Evolutionary conservation across 495 filamentous ascomycete genomes (phyloP).

Genomic region (Chaetomium fimeti): DNA sequence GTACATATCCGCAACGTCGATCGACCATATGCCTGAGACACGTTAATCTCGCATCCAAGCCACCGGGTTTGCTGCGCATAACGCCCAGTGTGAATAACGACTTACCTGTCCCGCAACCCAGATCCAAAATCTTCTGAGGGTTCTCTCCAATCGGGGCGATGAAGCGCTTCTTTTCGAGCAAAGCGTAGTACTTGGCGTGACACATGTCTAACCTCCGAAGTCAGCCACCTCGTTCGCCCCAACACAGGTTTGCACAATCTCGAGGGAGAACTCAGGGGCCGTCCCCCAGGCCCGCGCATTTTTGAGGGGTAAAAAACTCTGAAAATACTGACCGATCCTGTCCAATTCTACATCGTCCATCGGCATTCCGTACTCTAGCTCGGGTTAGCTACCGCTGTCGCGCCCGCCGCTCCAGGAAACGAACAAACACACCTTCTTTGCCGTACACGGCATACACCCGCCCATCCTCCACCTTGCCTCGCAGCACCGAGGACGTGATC

Average conservation of each 20-base stretch:
- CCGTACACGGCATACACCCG: conserved; percentile 30
- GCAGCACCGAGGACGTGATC: conserved; percentile 26
- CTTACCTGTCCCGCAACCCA: conserved; percentile 56
- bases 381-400: neutral
- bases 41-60: neutral
- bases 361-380: conserved; percentile 28
- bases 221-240: conserved; percentile 1
- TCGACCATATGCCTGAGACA: conserved; percentile 36
- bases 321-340: conserved; percentile 22
- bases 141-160: conserved; percentile 53
- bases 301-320: neutral
- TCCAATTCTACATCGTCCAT: conserved; percentile 29
- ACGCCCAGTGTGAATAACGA: neutral
- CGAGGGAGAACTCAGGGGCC: neutral
- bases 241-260: neutral
- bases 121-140: conserved; percentile 50
- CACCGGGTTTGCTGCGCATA: neutral
- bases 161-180: conserved; percentile 51
- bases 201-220: conserved; percentile 13
- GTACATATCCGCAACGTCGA: conserved; percentile 49
- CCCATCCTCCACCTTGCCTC: conserved; percentile 28
- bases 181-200: conserved; percentile 30
- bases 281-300: neutral
- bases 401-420: neutral
- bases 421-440: conserved; percentile 22